Evolutionary conservation across 2,329 filamentous ascomycete species (phyloP), one percentile per base, ranked within the genome.

Genomic region (Dactylellina drechsleri): DNA sequence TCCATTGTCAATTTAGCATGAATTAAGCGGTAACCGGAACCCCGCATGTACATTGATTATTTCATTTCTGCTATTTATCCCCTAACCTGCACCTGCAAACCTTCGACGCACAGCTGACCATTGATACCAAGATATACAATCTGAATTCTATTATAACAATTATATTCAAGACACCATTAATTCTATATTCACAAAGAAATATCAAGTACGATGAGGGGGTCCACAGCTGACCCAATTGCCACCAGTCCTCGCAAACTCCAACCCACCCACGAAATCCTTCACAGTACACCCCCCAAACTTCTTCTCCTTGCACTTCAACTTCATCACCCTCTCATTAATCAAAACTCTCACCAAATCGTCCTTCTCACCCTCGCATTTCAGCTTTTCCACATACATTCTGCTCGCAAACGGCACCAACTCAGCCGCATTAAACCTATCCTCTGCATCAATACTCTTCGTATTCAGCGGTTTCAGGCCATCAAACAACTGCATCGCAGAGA

Each of bases 321-420:
- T 88, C 71, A 93, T 84, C 1, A 97, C 92, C 20, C 92, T 86
- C 80, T 96, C 92, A 82, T 97, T 97, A 45, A 97, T 84, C 72
- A 97, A 82, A 2, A 96, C 85, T 45, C 93, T 86, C 10, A 97
- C 91, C 62, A 90, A 84, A 81, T 95, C 91, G 79, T 92, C 87
- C 1, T 82, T 77, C 16, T 82, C 81, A 8, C 78, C 78, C 1
- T 80, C 80, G 81, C 93, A 97, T 49, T 82, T 82, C 87, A 97
- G 89, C 85, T 94, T 95, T 85, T 97, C 93, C 40, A 97, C 87
- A 81, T 96, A 96, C 82, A 92, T 87, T 62, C 93, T 85, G n/a
- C 88, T 89, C 0, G 86, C 91, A 82, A 97, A 97, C 0, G 93
- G 91, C 16, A 96, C 92, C 0, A 88, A 87, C 90, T 91, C 94